phyloP scores from a whole-genome alignment of 176 grass and related monocot species.

The Oryza meridionalis region DNA sequence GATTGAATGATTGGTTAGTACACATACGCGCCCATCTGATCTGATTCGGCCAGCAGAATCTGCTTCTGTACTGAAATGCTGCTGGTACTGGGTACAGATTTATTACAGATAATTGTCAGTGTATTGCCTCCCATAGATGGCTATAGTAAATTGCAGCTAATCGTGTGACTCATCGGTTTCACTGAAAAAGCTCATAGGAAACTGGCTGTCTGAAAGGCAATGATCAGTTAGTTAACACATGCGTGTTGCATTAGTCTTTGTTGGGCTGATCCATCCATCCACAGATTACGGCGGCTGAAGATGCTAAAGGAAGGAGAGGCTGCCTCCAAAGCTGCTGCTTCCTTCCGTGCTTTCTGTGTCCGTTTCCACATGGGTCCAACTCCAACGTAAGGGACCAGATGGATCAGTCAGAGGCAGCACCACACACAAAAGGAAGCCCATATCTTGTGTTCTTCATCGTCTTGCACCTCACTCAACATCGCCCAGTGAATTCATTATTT shows the following conservation, averaged over 20 bases:
- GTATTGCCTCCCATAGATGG: neutral
- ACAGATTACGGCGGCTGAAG: neutral
- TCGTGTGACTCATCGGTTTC: neutral
- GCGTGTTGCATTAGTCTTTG: constrained; percentile 1
- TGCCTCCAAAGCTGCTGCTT: constrained; percentile 20
- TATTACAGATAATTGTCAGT: neutral
- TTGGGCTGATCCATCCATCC: neutral
- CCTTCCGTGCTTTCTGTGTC: constrained; percentile 38
- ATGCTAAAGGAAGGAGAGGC: neutral
- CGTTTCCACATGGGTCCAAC: constrained; percentile 11
- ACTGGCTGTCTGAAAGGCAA: neutral
- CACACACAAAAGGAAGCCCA: neutral
- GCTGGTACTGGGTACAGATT: neutral
- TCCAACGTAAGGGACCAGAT: neutral
- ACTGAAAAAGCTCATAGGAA: neutral
- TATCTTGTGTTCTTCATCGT: neutral
- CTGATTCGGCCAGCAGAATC: neutral
- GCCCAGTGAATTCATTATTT: no score
- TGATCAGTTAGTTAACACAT: neutral
- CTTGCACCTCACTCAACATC: neutral
- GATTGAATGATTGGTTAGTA: neutral
- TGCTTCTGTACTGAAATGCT: neutral
- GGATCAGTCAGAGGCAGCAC: neutral
- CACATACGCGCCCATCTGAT: neutral
- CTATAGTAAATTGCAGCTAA: neutral